phyloP scores from a whole-genome alignment of 108 stramenopile genomes.

The Cyclostephanos invisitatus region DNA sequence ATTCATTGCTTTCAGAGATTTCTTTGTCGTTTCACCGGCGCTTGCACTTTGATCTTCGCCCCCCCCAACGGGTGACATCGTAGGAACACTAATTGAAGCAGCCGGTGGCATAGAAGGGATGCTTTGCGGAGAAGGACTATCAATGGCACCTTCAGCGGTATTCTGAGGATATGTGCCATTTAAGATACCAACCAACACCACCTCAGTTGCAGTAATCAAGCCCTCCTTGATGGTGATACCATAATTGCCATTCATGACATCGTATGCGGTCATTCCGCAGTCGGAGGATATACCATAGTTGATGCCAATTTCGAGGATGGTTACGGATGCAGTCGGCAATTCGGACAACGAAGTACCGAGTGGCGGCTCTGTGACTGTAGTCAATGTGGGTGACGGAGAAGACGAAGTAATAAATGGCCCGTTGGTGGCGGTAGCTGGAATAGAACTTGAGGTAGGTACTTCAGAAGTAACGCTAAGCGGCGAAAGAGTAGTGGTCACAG shows the following conservation, averaged over 20 bases:
- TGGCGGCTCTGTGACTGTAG: background rate
- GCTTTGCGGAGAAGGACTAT: background rate
- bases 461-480: too few relatives aligned
- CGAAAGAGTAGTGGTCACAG: too few relatives aligned
- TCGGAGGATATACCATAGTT: constrained; percentile 30
- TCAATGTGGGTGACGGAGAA: background rate
- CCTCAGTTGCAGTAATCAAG: constrained; percentile 26
- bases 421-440: too few relatives aligned
- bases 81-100: background rate
- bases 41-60: background rate
- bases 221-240: constrained; percentile 36
- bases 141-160: background rate
- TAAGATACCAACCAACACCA: constrained; percentile 27
- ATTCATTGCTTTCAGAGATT: background rate
- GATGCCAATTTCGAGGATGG: constrained; percentile 1
- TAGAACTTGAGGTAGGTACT: too few relatives aligned
- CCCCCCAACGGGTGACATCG: background rate
- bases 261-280: constrained; percentile 38
- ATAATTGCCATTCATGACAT: constrained; percentile 31
- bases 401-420: too few relatives aligned
- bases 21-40: background rate
- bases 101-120: background rate
- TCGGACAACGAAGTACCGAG: background rate
- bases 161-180: constrained; percentile 32
- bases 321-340: background rate